Evolutionary conservation across 2,329 filamentous ascomycete species (phyloP), one percentile per base, ranked within the genome.

Genomic region (Proliferodiscus dingleyae): DNA sequence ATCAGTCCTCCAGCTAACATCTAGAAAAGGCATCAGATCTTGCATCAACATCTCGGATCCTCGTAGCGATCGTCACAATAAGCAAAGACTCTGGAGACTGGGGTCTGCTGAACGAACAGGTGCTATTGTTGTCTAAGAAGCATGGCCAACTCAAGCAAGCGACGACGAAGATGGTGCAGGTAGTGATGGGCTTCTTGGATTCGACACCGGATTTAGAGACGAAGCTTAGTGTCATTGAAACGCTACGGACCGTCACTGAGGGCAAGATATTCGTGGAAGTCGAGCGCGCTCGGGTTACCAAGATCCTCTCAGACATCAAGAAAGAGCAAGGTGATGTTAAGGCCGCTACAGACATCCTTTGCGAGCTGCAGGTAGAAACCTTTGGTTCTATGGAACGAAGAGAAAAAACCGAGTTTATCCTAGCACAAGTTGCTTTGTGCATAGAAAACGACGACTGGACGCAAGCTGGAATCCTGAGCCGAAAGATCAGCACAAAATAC

Each of bases 261-360:
- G 93, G 93, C 71, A 98, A 98, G 85, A 98, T 98, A 66, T 98
- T 98, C 62, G 91, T 98, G 60, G 93, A 98, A 74, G 93, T 98
- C 43, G 93, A 98, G 76, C 84, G 93, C 57, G 93, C 93, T 54
- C 87, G 93, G 57, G 85, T 98, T 49, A 98, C 93, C 60, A 89
- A 85, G 65, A 94, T 95, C 55, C 77, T 98, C 10, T 97, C 93
- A 41, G 82, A 96, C 68, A 97, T 98, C 75, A 97, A 97, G 77
- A 96, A 95, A 71, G 73, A 87, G 55, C 89, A 97, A 70, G 91
- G 90, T 54, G 91, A 98, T 63, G 74, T 95, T 62, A 89, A 87
- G 64, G 83, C 88, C 4, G 93, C 93, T 23, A 85, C 87, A 43
- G 91, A 97, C 60, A 93, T 93, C 52, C 78, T 98, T 29, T 98